A percentile compares a stretch with the other conserved stretches of the same genome.
These are phyloP conservation scores for Xylaria hypoxylon DNA, from an alignment of 2,329 filamentous ascomycete genomes.

Conservation along the genomic window DNA sequence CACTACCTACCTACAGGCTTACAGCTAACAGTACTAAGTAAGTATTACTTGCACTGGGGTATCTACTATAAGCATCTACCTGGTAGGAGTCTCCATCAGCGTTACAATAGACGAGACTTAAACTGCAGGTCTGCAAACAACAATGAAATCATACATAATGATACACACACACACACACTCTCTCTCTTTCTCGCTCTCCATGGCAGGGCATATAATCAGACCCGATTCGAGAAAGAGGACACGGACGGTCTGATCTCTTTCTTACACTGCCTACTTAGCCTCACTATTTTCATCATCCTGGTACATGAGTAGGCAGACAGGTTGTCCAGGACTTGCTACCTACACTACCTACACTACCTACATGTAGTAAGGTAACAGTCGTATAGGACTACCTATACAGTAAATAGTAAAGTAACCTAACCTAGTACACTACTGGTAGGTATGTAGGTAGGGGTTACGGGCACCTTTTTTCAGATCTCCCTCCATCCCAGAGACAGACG, in stretches of 20 bases:
- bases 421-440: neutral
- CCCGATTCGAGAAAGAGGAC: neutral
- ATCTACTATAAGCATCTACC: too few species aligned
- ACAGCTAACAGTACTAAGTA: too few species aligned
- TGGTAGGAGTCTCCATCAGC: too few species aligned
- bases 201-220: conserved; percentile 19
- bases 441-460: neutral
- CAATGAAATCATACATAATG: too few species aligned
- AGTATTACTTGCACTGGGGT: too few species aligned
- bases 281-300: neutral
- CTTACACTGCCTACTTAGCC: too few species aligned
- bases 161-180: too few species aligned
- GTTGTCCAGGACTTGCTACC: neutral
- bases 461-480: neutral
- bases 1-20: too few species aligned
- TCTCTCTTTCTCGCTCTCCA: neutral
- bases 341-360: too few species aligned
- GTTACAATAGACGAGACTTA: conserved; percentile 16
- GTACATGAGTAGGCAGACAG: neutral
- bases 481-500: neutral
- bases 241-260: conserved; percentile 10
- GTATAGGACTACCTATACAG: neutral
- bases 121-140: conserved; percentile 7
- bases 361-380: too few species aligned
- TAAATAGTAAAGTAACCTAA: neutral